Evolutionary conservation across 148 eudicot species (phyloP), one percentile per base, ranked within the genome.

Genomic region (Dianthus caryophyllus): DNA sequence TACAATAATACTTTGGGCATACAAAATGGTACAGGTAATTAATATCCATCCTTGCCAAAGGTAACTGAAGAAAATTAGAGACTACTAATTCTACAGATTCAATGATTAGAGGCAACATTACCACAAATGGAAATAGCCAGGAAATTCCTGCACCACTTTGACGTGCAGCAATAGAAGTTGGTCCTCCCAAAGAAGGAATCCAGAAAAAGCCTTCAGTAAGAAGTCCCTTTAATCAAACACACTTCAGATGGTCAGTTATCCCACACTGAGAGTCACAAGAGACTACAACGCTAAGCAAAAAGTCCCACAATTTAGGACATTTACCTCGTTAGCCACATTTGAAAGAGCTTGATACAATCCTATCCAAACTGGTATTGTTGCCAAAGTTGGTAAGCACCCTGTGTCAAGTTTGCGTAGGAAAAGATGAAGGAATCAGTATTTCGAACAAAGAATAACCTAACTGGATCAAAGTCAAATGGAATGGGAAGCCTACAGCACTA

Each of bases 311-410:
- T 13, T 24, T 0, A 41, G 31, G 66, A 27, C 26, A 41, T 44
- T 39, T 74, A 95, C 99, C 97, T 95, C 99, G 76, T 95, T 95
- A 74, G 99, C 99, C 31, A 95, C 97, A 82, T 95, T 95, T 56
- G 99, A 95, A 82, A 95, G 97, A 66, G 99, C 99, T 82, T 95
- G 99, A 81, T 95, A 95, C 70, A 95, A 79, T 51, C 99, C 99
- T 77, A 95, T 95, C 85, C 87, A 95, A 43, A 95, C 96, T 33
- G 99, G 99, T 86, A 95, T 95, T 64, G 99, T 95, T 36, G 99
- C 99, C 89, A 95, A 88, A 64, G 99, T 95, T 16, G 99, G 99
- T 29, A 95, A 69, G 79, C 97, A 90, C 72, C 99, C 99, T 95
- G 86, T 75, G 36, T 44, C 36, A 75, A 54, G 31, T 53, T 46